Evolutionary conservation across 1,139 yeast species (phyloP), one percentile per base, ranked within the genome.

Genomic region (Blastobotrys persicus): DNA sequence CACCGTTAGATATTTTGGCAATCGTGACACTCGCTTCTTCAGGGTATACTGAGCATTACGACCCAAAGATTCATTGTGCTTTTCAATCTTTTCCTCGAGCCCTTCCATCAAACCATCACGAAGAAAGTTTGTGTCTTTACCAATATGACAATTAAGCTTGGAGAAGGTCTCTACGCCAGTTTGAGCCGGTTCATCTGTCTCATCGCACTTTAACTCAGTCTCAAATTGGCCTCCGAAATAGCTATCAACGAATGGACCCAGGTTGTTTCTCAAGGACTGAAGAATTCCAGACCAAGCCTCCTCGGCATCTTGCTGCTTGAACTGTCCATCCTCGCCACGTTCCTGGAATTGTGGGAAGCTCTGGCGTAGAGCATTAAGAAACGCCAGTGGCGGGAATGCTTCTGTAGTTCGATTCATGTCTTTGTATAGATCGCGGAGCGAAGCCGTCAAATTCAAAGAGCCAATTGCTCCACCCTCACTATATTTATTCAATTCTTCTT

Each of bases 241-340:
- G 56, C 81, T 79, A 47, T 81, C 80, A 32, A 82, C 64, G 48
- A 77, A 70, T 12, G 60, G 39, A 5, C 34, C 34, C 12, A 53
- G 47, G 16, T 51, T 49, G 19, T 45, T 42, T 19, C 79, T 70
- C 55, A 88, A 68, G 31, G 77, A 69, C 42, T 74, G 71, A 56
- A 91, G 70, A 50, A 92, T 76, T 64, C 87, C 94, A 12, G 96
- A 84, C 71, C 83, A 89, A 20, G 94, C 87, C 66, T 92, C 99
- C 70, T 92, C 99, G 0, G 98, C 98, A 73, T 92, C 99, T 68
- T 92, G 99, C 71, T 92, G 98, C 66, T 87, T 89, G 65, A 78
- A 86, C 52, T 78, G 74, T 1, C 97, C 97, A 49, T 74, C 72
- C 45, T 77, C 76, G 46, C 79, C 80, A 5, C 63, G 64, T 64